A percentile compares a stretch with the other conserved stretches of the same genome.
Evolutionary conservation across 306 rosid species (phyloP).

Genomic region (Ammopiptanthus mongolicus): DNA sequence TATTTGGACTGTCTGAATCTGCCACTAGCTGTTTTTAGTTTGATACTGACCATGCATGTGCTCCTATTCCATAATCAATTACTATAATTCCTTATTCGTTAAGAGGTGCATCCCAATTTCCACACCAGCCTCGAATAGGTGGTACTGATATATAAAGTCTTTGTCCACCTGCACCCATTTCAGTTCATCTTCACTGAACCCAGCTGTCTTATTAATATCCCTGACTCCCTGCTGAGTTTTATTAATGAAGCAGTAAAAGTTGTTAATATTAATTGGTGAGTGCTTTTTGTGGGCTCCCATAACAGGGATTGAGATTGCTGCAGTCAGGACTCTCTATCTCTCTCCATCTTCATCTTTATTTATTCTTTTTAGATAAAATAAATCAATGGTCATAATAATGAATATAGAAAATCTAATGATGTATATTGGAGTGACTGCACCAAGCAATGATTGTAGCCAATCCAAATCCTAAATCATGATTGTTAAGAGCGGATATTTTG

Average conservation of each 20-base stretch:
- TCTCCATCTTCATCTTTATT: too few species aligned
- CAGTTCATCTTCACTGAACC: neutral
- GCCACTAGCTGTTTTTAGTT: neutral
- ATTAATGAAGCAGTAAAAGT: neutral
- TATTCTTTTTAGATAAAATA: too few species aligned
- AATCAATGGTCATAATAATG: too few species aligned
- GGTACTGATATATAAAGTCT: neutral
- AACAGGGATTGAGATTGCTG: too few species aligned
- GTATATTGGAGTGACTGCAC: too few species aligned
- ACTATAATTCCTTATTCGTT: neutral
- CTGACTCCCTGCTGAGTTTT: neutral
- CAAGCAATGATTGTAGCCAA: too few species aligned
- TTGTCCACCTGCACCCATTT: neutral
- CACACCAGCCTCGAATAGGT: neutral
- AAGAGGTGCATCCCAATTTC: neutral
- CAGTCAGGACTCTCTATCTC: too few species aligned
- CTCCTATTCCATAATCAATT: neutral
- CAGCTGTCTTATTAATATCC: neutral
- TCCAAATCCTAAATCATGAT: too few species aligned
- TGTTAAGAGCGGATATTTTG: too few species aligned
- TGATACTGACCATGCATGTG: conserved; percentile 16
- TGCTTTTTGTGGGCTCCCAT: too few species aligned
- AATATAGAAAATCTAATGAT: too few species aligned
- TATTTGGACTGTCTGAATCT: neutral
- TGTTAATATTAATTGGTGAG: neutral